Evolutionary conservation across 495 filamentous ascomycete genomes (phyloP), one percentile per base, ranked within the genome.

Genomic region (Umbilicaria muhlenbergii): DNA sequence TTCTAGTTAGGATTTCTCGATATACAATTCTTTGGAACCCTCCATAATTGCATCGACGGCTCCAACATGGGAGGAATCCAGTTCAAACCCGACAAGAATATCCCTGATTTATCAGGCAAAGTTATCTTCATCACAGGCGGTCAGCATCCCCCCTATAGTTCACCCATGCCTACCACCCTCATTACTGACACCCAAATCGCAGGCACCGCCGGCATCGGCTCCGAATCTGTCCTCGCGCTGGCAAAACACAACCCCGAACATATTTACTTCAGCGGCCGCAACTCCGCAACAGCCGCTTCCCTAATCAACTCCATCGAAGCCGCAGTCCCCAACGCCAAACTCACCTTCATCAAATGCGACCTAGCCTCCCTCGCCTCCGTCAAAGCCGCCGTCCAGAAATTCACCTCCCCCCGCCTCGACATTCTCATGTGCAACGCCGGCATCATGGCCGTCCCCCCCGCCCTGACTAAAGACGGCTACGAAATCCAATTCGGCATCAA

Each of bases 131-230:
- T 72, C 16, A 72, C 68, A 3, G 68, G 62, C 11, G 62, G 65
- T 62, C 36, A 14, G 53, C 45, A n/a, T 34, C 38, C 34, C 44
- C 38, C 21, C 18, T 34, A 15, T 31, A 12, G 8, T 28, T 8
- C 24, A 28, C 6, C 8, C 8, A 28, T 14, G 18, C 11, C 15
- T 15, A 40, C 16, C 6, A 17, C 8, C n/a, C 34, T 19, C 12
- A 31, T 40, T 3, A 40, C 35, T 44, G 13, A 41, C 13, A 15
- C 17, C 16, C 16, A 3, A 28, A 3, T 15, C 10, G 8, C 36
- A 66, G 74, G 74, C 38, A 81, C 70, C 39, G 58, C 64, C 24
- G 79, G 80, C 0, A 59, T 81, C 0, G 77, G 77, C 35, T 70
- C 67, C 48, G 68, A 71, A 41, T 67, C 72, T 7, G 57, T 76